Conservation (phyloP, 352 stramenopile genomes). For the Phytopythium aichiense region DNA sequence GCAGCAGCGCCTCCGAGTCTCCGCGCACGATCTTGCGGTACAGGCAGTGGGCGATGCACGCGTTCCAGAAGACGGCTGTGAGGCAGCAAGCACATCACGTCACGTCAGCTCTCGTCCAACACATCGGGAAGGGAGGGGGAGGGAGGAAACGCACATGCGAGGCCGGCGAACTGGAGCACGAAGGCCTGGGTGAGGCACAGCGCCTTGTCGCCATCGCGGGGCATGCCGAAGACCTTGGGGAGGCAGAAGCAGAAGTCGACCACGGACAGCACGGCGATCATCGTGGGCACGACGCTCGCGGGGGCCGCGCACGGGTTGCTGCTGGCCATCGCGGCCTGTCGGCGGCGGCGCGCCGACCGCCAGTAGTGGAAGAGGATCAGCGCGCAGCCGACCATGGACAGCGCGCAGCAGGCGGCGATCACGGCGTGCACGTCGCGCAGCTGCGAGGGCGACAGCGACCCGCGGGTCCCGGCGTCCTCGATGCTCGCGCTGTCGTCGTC, state of each 20-base stretch:
- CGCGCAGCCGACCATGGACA: constrained; percentile 41
- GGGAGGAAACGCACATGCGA: constrained; percentile 50
- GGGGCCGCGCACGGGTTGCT: constrained; percentile 3
- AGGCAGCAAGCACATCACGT: background rate
- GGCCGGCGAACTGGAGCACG: constrained; percentile 36
- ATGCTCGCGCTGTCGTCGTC: background rate
- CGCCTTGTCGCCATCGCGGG: constrained; percentile 9
- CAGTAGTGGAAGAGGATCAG: constrained; percentile 51
- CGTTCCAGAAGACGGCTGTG: constrained; percentile 62
- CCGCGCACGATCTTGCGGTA: constrained; percentile 63
- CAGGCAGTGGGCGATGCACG: constrained; percentile 65
- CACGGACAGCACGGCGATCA: constrained; percentile 68
- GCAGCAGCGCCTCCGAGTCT: constrained; percentile 59
- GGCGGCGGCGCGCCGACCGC: constrained; percentile 20
- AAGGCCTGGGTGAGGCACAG: constrained; percentile 55
- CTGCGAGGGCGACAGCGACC: constrained; percentile 20
- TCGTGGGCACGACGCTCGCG: constrained; percentile 57
- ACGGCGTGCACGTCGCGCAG: constrained; percentile 26
- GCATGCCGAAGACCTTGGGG: constrained; percentile 48
- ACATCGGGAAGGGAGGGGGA: background rate
- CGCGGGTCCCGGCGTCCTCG: background rate
- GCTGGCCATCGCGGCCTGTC: constrained; percentile 4
- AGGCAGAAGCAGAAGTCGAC: constrained; percentile 46
- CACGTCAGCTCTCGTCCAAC: background rate
- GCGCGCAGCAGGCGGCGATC: constrained; percentile 30